These are phyloP conservation scores for Trametes villosa DNA, from an alignment of 768 basidiomycete species.

Conservation along the genomic window DNA sequence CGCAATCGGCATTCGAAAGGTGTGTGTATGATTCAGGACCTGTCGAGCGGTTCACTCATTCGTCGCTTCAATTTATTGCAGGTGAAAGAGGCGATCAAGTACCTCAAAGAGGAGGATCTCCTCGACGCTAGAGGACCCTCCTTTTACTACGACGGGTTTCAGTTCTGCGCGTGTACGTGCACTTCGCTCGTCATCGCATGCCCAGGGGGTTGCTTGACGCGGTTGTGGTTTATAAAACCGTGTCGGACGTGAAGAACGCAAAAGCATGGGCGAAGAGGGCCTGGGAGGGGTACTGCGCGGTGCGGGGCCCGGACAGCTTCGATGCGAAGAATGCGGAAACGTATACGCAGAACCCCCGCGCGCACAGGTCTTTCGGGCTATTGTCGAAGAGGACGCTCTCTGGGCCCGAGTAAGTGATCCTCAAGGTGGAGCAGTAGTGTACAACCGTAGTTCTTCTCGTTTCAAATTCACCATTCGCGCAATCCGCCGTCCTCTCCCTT, in stretches of 20 bases:
- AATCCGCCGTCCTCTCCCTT: slow-evolving; percentile 57
- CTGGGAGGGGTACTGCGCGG: slow-evolving; percentile 5
- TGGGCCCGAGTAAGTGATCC: slow-evolving; percentile 17
- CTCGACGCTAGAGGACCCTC: slow-evolving; percentile 20
- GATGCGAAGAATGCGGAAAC: slow-evolving; percentile 17
- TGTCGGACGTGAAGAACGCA: slow-evolving; percentile 13
- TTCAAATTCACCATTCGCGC: slow-evolving; percentile 53
- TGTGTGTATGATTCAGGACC: neutral
- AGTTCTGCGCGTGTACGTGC: slow-evolving; percentile 29
- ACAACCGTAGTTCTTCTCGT: neutral
- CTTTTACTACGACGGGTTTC: slow-evolving; percentile 33
- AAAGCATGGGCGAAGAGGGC: slow-evolving; percentile 18
- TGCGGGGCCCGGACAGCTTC: slow-evolving; percentile 3
- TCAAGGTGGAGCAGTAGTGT: neutral
- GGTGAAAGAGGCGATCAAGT: slow-evolving; percentile 27
- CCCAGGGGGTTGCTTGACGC: too few species aligned
- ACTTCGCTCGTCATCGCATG: neutral
- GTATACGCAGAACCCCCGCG: slow-evolving; percentile 24
- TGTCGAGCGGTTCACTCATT: too few species aligned
- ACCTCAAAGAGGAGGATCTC: slow-evolving; percentile 29
- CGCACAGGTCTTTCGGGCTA: slow-evolving; percentile 21
- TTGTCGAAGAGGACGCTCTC: slow-evolving; percentile 19
- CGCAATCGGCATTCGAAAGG: slow-evolving; percentile 28
- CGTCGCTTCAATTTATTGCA: neutral
- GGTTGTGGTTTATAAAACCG: neutral